These are phyloP conservation scores for Inga oerstediana DNA, from an alignment of 306 rosid species.

Conservation along the genomic window DNA sequence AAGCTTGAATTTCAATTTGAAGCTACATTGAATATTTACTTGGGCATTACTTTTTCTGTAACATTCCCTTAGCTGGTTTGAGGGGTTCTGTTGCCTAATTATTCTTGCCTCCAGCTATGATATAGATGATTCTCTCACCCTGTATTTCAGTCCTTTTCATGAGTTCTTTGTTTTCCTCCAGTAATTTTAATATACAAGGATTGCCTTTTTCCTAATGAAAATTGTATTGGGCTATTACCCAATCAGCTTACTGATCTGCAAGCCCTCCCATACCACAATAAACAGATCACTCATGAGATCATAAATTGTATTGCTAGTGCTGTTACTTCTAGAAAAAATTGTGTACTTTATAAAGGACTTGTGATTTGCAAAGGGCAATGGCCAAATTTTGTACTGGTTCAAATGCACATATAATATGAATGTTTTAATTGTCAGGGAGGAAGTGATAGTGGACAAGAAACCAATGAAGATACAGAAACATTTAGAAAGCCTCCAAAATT, in stretches of 20 bases:
- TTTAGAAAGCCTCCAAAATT: conserved; percentile 63
- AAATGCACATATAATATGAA: conserved; percentile 37
- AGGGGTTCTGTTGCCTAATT: not conserved
- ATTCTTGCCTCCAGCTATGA: conserved; percentile 23
- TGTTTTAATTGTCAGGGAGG: conserved; percentile 69
- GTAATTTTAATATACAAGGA: not conserved
- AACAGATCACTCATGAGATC: conserved; percentile 14
- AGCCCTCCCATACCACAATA: conserved; percentile 1
- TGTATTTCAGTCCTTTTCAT: conserved; percentile 11
- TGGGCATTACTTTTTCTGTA: conserved; percentile 27
- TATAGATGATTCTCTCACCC: conserved; percentile 11
- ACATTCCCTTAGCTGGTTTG: conserved; percentile 18
- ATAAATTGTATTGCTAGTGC: conserved; percentile 17
- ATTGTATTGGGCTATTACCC: conserved; percentile 7
- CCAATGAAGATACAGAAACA: conserved; percentile 60
- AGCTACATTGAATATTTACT: conserved; percentile 22
- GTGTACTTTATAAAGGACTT: not conserved
- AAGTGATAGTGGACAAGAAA: conserved; percentile 87
- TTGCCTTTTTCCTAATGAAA: not conserved
- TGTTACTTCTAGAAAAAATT: not conserved
- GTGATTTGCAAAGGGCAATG: conserved; percentile 20
- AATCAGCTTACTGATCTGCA: conserved; percentile 24
- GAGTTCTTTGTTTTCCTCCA: not conserved
- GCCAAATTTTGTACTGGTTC: conserved; percentile 21
- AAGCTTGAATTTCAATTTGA: conserved; percentile 42